Conservation (phyloP, 768 basidiomycete genomes). For the Pleurotus giganteus region DNA sequence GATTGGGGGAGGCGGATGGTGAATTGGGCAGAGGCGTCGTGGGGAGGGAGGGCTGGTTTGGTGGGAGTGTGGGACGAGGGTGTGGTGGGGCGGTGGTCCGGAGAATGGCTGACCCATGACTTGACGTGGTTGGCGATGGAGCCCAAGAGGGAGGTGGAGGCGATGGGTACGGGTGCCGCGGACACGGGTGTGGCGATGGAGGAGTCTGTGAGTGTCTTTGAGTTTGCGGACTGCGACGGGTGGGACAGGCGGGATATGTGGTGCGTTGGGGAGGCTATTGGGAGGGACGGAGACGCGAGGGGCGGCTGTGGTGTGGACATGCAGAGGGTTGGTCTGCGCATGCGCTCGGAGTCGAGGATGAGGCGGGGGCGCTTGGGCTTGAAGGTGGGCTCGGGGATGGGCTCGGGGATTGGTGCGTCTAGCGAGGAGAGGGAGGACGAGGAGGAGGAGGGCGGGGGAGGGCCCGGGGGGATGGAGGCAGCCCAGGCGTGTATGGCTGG, state of each 20-base stretch:
- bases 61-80: constrained; percentile 19
- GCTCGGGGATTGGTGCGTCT: constrained; percentile 6
- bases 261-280: constrained; percentile 31
- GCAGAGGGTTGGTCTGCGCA: constrained; percentile 50
- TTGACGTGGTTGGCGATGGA: constrained; percentile 40
- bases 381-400: constrained; percentile 15
- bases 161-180: constrained; percentile 17
- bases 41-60: constrained; percentile 14
- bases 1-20: constrained; percentile 4
- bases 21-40: not conserved
- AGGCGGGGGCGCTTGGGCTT: constrained; percentile 25
- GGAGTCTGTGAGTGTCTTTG: constrained; percentile 42
- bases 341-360: constrained; percentile 35
- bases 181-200: constrained; percentile 52
- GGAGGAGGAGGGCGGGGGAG: constrained; percentile 22
- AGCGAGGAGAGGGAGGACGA: constrained; percentile 17
- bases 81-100: constrained; percentile 20
- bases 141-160: constrained; percentile 31
- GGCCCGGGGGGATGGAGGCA: constrained; percentile 34
- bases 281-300: constrained; percentile 24
- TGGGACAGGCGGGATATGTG: constrained; percentile 29
- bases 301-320: constrained; percentile 39
- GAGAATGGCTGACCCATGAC: constrained; percentile 41
- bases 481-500: constrained; percentile 49
- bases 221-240: constrained; percentile 21